phyloP scores from a whole-genome alignment of 108 stramenopile genomes.

The Pelagomonas calceolata region DNA sequence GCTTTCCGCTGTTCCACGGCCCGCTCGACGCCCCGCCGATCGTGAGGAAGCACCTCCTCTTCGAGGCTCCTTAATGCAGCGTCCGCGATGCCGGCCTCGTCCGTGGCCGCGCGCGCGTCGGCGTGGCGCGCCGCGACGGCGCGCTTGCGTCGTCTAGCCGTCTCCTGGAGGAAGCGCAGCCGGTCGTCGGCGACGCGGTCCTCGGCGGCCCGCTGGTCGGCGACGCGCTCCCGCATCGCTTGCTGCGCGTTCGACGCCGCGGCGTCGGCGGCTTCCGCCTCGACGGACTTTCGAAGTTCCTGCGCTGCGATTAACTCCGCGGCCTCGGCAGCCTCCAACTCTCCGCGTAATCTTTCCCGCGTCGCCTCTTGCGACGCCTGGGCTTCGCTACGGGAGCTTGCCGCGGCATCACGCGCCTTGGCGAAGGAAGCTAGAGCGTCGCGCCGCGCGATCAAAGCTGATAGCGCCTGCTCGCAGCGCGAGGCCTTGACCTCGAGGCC shows the following conservation, averaged over 20 bases:
- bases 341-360: background rate
- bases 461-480: background rate
- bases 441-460: background rate
- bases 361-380: background rate
- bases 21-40: background rate
- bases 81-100: background rate
- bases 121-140: background rate
- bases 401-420: background rate
- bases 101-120: background rate
- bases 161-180: background rate
- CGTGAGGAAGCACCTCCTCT: background rate
- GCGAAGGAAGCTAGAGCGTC: background rate
- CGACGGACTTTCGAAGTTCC: background rate
- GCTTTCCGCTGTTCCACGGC: background rate
- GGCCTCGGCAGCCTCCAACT: background rate
- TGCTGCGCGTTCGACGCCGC: background rate
- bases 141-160: background rate
- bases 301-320: background rate
- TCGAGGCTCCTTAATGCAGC: background rate
- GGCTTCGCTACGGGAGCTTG: background rate
- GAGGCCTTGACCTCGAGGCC: background rate
- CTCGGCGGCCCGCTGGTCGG: background rate
- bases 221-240: background rate
- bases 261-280: background rate
- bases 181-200: background rate